Percentiles rank a stretch among this genome's conserved stretches.
Conservation (phyloP, 2,329 filamentous ascomycete species). For the Fonsecaea multimorphosa region DNA sequence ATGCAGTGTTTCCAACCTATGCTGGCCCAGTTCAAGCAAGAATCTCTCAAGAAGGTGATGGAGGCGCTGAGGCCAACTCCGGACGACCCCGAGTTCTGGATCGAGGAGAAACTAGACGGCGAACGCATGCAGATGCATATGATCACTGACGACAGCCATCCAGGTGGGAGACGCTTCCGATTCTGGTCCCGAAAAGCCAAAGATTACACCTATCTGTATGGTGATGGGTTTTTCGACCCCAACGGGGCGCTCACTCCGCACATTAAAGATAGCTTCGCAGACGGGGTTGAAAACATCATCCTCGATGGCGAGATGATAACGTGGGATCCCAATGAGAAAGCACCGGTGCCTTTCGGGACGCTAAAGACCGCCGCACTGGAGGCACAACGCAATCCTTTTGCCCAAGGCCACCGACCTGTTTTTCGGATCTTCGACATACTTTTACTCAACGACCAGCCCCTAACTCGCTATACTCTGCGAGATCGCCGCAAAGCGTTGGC, state of each 20-base stretch:
- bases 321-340: conserved; percentile 87
- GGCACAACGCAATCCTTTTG: conserved; percentile 75
- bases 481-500: conserved; percentile 79
- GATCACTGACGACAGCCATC: conserved; percentile 69
- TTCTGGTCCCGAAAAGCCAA: conserved; percentile 98
- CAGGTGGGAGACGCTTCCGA: conserved; percentile 74
- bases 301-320: conserved; percentile 99
- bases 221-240: conserved; percentile 73
- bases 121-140: conserved; percentile 98
- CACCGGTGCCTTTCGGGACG: conserved; percentile 86
- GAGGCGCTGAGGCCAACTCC: conserved; percentile 68
- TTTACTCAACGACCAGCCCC: conserved; percentile 78
- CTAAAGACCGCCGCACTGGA: conserved; percentile 87
- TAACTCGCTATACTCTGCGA: conserved; percentile 82
- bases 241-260: conserved; percentile 80
- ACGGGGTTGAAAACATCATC: conserved; percentile 82
- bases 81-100: conserved; percentile 84
- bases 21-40: conserved; percentile 78
- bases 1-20: conserved; percentile 98
- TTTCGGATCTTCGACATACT: conserved; percentile 91
- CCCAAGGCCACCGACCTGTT: conserved; percentile 72
- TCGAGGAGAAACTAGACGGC: conserved; percentile 96
- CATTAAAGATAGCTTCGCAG: conserved; percentile 75
- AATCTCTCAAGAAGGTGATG: conserved; percentile 59
- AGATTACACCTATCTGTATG: conserved; percentile 94